Evolutionary conservation across 148 eudicot species (phyloP).

Genomic region (Rhododendron griersonianum): DNA sequence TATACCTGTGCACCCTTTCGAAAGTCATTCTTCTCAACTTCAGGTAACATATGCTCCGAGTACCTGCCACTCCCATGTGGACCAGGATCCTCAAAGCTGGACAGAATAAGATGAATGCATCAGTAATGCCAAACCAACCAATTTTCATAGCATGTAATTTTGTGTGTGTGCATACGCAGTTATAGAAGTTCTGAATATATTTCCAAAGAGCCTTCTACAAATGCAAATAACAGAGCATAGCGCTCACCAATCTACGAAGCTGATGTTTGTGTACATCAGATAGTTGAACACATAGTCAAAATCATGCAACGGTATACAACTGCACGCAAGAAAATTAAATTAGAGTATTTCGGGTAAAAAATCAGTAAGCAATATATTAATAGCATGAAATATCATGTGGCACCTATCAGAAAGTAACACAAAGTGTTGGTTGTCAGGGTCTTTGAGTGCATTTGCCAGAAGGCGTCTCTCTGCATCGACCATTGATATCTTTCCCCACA

Average conservation of each 20-base stretch:
- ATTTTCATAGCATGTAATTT: background rate
- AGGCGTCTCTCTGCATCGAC: constrained; percentile 96
- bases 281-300: constrained; percentile 84
- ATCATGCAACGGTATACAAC: constrained; percentile 88
- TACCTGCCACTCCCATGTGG: constrained; percentile 95
- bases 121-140: constrained; percentile 5
- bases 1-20: constrained; percentile 96
- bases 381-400: background rate
- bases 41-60: constrained; percentile 83
- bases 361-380: background rate
- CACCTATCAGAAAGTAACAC: constrained; percentile 98
- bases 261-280: constrained; percentile 78
- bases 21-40: constrained; percentile 73
- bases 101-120: constrained; percentile 14
- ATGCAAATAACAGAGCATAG: constrained; percentile 4
- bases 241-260: constrained; percentile 83
- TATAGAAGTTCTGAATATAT: background rate
- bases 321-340: constrained; percentile 35
- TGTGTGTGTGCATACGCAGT: background rate
- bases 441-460: constrained; percentile 80
- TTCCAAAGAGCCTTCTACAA: background rate
- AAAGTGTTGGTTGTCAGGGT: constrained; percentile 88
- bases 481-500: constrained; percentile 97
- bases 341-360: background rate
- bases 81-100: constrained; percentile 97